These are phyloP conservation scores for Piloderma croceum DNA, from an alignment of 768 basidiomycete genomes.

Conservation along the genomic window DNA sequence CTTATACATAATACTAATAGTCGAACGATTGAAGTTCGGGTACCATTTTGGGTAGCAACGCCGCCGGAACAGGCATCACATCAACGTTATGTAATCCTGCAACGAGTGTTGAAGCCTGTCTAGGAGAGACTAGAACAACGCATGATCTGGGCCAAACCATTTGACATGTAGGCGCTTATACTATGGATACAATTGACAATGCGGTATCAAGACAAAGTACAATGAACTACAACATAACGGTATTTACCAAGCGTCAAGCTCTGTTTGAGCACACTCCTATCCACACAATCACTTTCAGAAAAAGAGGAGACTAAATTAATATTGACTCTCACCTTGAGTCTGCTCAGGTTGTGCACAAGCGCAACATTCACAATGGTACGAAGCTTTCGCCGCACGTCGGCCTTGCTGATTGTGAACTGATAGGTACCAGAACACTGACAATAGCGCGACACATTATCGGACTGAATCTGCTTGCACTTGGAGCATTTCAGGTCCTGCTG, in stretches of 20 bases:
- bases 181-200: no score
- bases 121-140: neutral
- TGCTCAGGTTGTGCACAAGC: slow-evolving; percentile 59
- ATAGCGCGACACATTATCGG: slow-evolving; percentile 78
- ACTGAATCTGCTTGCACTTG: slow-evolving; percentile 87
- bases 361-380: slow-evolving; percentile 82
- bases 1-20: no score
- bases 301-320: neutral
- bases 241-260: slow-evolving; percentile 7
- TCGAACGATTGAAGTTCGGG: no score
- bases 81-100: no score
- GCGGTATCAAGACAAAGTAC: neutral
- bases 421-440: slow-evolving; percentile 89
- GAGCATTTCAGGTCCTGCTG: slow-evolving; percentile 87
- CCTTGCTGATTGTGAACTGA: slow-evolving; percentile 64
- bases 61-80: no score
- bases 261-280: slow-evolving; percentile 17
- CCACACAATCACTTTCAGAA: neutral
- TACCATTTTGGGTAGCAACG: no score
- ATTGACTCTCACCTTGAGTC: slow-evolving; percentile 53
- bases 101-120: no score
- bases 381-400: slow-evolving; percentile 65
- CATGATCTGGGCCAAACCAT: no score
- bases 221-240: neutral
- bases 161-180: no score